These are phyloP conservation scores for Nicotiana paniculata DNA, from an alignment of 257 asterid genomes.

Conservation along the genomic window DNA sequence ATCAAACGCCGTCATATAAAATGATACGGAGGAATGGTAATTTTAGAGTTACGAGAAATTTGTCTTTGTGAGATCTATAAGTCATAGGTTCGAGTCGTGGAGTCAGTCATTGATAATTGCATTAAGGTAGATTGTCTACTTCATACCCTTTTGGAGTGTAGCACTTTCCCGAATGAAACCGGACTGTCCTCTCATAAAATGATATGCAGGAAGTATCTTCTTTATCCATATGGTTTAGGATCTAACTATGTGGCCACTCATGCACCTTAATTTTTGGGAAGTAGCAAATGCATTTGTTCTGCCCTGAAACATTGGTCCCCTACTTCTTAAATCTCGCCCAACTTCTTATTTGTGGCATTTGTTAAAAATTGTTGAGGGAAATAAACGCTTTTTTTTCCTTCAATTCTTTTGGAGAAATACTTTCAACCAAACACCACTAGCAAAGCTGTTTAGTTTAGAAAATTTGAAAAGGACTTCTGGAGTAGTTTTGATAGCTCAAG, in stretches of 20 bases:
- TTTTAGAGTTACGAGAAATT: too few relatives aligned
- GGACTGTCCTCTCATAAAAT: too few relatives aligned
- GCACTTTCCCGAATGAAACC: too few relatives aligned
- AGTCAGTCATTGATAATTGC: too few relatives aligned
- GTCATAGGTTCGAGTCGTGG: too few relatives aligned
- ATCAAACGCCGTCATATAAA: too few relatives aligned
- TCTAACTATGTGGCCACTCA: conserved; percentile 11
- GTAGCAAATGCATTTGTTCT: not conserved
- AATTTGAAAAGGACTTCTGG: not conserved
- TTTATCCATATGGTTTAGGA: conserved; percentile 5
- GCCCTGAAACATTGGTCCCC: not conserved
- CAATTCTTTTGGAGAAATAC: not conserved
- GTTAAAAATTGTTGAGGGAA: not conserved
- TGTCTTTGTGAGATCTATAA: too few relatives aligned
- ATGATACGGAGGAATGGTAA: too few relatives aligned
- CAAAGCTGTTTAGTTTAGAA: not conserved
- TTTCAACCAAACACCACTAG: not conserved
- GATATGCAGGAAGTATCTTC: not conserved
- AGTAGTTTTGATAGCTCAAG: not conserved
- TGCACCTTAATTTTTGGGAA: not conserved
- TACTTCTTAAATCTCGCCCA: not conserved
- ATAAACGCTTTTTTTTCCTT: too few relatives aligned
- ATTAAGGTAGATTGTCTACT: too few relatives aligned
- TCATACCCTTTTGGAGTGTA: too few relatives aligned
- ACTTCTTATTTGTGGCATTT: not conserved